Evolutionary conservation across 2,329 filamentous ascomycete genomes (phyloP), one percentile per base, ranked within the genome.

Genomic region (Aspergillus tubingensis): DNA sequence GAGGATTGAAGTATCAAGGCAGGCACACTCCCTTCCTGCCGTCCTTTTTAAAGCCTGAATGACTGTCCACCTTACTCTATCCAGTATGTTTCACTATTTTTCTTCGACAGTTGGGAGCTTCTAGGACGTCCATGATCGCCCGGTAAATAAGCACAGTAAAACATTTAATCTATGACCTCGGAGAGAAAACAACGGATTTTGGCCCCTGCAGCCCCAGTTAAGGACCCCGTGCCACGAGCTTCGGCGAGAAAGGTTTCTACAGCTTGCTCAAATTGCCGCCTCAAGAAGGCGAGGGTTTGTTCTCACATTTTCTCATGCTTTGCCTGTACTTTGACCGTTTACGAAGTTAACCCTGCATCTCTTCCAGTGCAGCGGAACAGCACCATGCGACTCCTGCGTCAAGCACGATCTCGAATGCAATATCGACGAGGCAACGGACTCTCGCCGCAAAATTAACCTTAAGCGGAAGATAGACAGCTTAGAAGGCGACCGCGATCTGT

Each of bases 341-440:
- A 23, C 41, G 8, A 44, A 7, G 10, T 7, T 44, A n/a, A 44
- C 41, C 10, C 17, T 21, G 10, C 17, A 11, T 44, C 11, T 57
- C 70, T 76, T 74, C 38, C 77, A 68, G 68, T 70, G 59, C 65
- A 58, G 58, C 52, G 67, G 69, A 44, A 62, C 63, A 5, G 39
- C 55, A 3, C 67, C 70, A 4, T 72, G 71, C 58, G 57, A 65
- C 7, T 63, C 61, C 13, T 73, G 71, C 52, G 47, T 53, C 27
- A 58, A 59, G n/a, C 63, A 54, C 23, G 60, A 67, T 25, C 63
- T 60, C 5, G 52, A 51, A 8, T 73, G 71, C 59, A 55, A 63
- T 15, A 64, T 70, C 54, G 66, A 71, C 38, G 60, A 64, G 39
- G 57, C 62, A 8, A 63, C 55, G 11, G 71, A 73, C 55, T 60